A percentile compares a stretch with the other conserved stretches of the same genome.
Evolutionary conservation across 2,329 filamentous ascomycete species (phyloP).

Genomic region (Xylaria sp.): DNA sequence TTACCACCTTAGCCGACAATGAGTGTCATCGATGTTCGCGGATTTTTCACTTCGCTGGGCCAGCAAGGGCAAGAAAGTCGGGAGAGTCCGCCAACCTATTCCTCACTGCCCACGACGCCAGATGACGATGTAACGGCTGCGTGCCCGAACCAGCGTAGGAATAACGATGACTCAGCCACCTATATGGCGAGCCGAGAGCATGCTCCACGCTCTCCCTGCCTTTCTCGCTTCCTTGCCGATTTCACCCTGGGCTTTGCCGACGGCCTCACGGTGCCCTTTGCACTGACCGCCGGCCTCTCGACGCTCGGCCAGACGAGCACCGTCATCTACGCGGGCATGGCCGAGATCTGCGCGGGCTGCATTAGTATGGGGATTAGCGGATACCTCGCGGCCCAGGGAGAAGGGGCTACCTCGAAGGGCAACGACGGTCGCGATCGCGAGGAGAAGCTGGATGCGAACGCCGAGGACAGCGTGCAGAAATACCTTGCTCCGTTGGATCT

Average conservation of each 20-base stretch:
- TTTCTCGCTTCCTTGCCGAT: slow-evolving; percentile 54
- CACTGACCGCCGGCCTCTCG: slow-evolving; percentile 73
- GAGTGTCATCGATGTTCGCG: slow-evolving; percentile 8
- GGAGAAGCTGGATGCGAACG: slow-evolving; percentile 32
- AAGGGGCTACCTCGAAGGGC: slow-evolving; percentile 32
- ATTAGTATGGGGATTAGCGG: slow-evolving; percentile 79
- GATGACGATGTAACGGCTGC: background rate
- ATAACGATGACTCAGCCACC: slow-evolving; percentile 5
- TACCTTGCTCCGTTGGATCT: slow-evolving; percentile 34
- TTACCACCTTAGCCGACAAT: slow-evolving; percentile 9
- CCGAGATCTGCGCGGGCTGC: slow-evolving; percentile 74
- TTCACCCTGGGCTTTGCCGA: slow-evolving; percentile 78
- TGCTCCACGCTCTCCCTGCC: slow-evolving; percentile 4
- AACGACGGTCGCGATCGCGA: slow-evolving; percentile 38
- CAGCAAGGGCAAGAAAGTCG: slow-evolving; percentile 5
- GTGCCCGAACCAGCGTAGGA: background rate
- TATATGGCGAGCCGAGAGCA: background rate
- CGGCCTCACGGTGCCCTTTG: slow-evolving; percentile 79
- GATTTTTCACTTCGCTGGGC: slow-evolving; percentile 4
- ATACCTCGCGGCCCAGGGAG: slow-evolving; percentile 67
- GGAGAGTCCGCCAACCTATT: slow-evolving; percentile 20
- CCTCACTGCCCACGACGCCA: slow-evolving; percentile 18
- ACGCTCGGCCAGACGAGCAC: slow-evolving; percentile 66
- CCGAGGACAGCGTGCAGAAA: slow-evolving; percentile 12
- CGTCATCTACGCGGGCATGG: slow-evolving; percentile 72